Evolutionary conservation across 352 stramenopile species (phyloP).

Genomic region (Blastocystis sp.): DNA sequence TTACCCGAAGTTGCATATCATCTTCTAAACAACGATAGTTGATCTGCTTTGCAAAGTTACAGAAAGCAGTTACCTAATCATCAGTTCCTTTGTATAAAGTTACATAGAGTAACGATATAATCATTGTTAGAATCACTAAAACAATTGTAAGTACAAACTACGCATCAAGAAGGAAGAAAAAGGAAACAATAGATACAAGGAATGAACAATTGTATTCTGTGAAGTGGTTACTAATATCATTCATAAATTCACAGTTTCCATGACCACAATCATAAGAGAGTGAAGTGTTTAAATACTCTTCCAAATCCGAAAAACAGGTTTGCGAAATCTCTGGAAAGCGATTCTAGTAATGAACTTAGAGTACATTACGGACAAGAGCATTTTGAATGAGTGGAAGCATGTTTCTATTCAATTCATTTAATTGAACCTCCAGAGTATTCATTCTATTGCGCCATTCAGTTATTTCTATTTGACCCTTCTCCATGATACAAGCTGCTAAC

Average conservation of each 20-base stretch:
- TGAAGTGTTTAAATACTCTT: not conserved
- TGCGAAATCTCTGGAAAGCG: no score
- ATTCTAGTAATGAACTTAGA: no score
- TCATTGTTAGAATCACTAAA: not conserved
- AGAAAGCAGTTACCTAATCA: constrained; percentile 2
- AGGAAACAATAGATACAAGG: not conserved
- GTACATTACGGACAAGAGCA: no score
- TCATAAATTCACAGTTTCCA: not conserved
- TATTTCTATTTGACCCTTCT: not conserved
- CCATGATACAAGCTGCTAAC: not conserved
- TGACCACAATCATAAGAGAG: not conserved
- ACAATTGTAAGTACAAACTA: not conserved
- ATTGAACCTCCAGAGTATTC: not conserved
- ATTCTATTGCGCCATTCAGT: not conserved
- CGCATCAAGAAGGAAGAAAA: not conserved
- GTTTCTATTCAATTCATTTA: not conserved
- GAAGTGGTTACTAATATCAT: not conserved
- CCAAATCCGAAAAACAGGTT: not conserved
- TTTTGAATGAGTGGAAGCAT: not conserved
- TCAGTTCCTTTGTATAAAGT: not conserved
- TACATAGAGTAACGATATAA: not conserved
- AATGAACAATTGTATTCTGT: not conserved
- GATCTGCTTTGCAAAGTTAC: not conserved
- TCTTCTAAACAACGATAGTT: constrained; percentile 1
- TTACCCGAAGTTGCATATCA: constrained; percentile 1